Conservation (phyloP, 139 green algal genomes). For the Trebouxia sp. region DNA sequence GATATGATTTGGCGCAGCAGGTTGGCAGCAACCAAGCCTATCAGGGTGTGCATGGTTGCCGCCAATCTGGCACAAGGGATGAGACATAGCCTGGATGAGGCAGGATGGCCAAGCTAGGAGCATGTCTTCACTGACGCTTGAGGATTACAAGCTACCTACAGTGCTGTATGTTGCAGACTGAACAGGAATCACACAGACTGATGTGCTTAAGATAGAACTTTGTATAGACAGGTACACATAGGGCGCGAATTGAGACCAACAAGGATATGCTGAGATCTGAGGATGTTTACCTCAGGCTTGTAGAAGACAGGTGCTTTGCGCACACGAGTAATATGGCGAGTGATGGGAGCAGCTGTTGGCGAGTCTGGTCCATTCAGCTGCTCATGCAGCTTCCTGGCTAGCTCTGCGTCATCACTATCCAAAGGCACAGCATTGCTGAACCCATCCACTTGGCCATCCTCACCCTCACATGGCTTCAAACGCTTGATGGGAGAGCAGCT, state of each 20-base stretch:
- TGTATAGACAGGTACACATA: too few species aligned
- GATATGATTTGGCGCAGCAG: too few species aligned
- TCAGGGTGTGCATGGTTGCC: not conserved
- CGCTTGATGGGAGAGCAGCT: constrained; percentile 7
- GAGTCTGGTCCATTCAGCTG: constrained; percentile 49
- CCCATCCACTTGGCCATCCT: not conserved
- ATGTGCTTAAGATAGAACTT: too few species aligned
- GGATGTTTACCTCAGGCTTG: constrained; percentile 31
- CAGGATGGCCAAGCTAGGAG: too few species aligned
- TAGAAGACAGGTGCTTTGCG: constrained; percentile 37
- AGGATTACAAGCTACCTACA: too few species aligned
- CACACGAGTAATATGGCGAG: constrained; percentile 34
- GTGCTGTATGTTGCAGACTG: too few species aligned
- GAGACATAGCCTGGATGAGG: too few species aligned
- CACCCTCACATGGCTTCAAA: not conserved
- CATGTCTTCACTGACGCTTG: too few species aligned
- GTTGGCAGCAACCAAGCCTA: not conserved
- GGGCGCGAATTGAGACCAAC: too few species aligned
- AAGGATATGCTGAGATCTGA: too few species aligned
- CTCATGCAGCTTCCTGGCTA: constrained; percentile 67
- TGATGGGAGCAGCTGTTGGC: constrained; percentile 22
- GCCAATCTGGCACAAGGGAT: too few species aligned
- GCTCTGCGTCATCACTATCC: constrained; percentile 54
- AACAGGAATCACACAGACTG: too few species aligned
- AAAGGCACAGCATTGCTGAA: not conserved